A percentile compares a stretch with the other conserved stretches of the same genome.
Evolutionary conservation across 495 filamentous ascomycete genomes (phyloP).

Genomic region (Beverwykella pulmonaria): DNA sequence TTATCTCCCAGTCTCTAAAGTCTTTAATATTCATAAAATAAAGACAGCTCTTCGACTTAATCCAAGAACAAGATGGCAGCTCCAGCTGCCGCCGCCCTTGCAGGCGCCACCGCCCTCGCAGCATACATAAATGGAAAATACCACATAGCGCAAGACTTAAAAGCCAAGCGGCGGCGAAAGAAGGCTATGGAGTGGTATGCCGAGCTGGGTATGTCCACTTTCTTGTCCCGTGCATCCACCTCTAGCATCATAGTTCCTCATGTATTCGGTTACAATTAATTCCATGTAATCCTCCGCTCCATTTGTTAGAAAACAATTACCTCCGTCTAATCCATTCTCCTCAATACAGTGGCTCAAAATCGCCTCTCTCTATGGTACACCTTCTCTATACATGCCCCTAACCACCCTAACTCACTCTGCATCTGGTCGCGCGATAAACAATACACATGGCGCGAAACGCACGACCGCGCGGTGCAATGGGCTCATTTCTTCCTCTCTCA

Average conservation of each 20-base stretch:
- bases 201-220: slow-evolving; percentile 40
- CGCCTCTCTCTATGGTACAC: slow-evolving; percentile 65
- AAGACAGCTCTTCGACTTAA: neutral
- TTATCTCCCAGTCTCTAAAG: neutral
- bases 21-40: too few relatives aligned
- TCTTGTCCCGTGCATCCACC: neutral
- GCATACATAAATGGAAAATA: slow-evolving; percentile 73
- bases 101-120: slow-evolving; percentile 52
- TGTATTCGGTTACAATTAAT: neutral
- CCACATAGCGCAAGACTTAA: slow-evolving; percentile 63
- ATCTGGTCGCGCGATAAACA: slow-evolving; percentile 67
- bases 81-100: slow-evolving; percentile 47
- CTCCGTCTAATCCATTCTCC: neutral
- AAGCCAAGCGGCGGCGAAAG: slow-evolving; percentile 41
- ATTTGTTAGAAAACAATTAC: neutral
- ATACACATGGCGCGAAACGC: slow-evolving; percentile 64
- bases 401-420: slow-evolving; percentile 51
- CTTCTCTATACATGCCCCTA: slow-evolving; percentile 56
- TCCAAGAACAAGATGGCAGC: neutral
- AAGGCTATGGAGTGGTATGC: slow-evolving; percentile 45
- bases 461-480: slow-evolving; percentile 60
- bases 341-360: slow-evolving; percentile 51
- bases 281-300: too few relatives aligned
- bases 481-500: slow-evolving; percentile 63
- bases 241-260: neutral